phyloP scores from a whole-genome alignment of 805 yeast genomes.

The baker's yeast (Saccharomyces cerevisiae) region DNA sequence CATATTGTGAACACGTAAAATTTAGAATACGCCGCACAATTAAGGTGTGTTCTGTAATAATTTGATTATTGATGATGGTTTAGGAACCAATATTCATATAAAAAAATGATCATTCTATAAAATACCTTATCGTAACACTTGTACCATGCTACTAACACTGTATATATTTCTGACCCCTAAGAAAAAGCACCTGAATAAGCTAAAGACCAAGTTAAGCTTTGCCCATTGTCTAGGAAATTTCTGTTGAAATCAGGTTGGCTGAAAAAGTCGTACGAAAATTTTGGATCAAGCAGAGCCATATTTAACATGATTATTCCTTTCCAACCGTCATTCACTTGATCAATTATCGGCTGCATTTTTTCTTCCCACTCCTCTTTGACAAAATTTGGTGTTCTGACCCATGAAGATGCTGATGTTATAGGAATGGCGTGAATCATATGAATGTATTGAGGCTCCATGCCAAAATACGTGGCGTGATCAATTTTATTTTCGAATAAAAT shows the following conservation, averaged over 20 bases:
- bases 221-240: slow-evolving; percentile 70
- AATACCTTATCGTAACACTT: neutral
- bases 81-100: neutral
- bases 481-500: slow-evolving; percentile 65
- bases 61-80: neutral
- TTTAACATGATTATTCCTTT: slow-evolving; percentile 65
- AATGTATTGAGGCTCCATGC: slow-evolving; percentile 61
- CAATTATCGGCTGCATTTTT: slow-evolving; percentile 38
- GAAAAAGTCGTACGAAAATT: slow-evolving; percentile 54
- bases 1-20: neutral
- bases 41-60: neutral
- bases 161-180: neutral
- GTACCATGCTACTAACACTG: too few species aligned
- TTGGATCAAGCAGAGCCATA: slow-evolving; percentile 66
- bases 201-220: slow-evolving; percentile 79
- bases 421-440: slow-evolving; percentile 79
- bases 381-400: slow-evolving; percentile 43
- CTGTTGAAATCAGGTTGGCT: slow-evolving; percentile 43
- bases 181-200: slow-evolving; percentile 49
- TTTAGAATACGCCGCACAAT: neutral
- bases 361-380: slow-evolving; percentile 55
- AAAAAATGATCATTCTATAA: neutral
- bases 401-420: slow-evolving; percentile 56
- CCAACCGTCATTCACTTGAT: slow-evolving; percentile 58
- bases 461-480: slow-evolving; percentile 70